Base-by-base conservation (phyloP, 1,139 yeast species). In the Schwanniomyces etchellsii region DNA sequence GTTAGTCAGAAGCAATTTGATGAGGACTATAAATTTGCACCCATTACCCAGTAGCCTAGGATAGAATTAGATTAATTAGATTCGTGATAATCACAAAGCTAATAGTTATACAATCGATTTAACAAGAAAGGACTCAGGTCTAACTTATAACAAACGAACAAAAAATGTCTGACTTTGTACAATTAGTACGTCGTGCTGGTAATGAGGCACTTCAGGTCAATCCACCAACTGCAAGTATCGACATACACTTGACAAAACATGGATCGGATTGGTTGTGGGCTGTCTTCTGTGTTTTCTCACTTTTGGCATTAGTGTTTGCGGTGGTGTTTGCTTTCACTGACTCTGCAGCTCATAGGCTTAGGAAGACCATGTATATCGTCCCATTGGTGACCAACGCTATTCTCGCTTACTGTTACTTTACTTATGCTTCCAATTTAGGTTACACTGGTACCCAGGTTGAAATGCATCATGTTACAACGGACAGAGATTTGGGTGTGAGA, bases 201-300 rank as follows among this genome's bases (percentile, higher is more conserved):
- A 78, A 77, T 52, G 55, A 66, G 32, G 84, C 81, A 13, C 51
- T 74, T 25, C 32, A 44, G 4, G 48, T 73, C 35, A 78, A 78
- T 44, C 68, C 75, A 13, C 54, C 61, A 3, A 49, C 66, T 10
- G 30, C 48, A 5, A 54, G 50, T 3, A 52, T 66, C 33, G 76
- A 71, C 38, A 69, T 76, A 46, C 74, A 71, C 36, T 42, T 78
- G 28, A 76, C 82, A 13, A 39, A 48, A 9, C 76, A 73, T 41
- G 86, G 86, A 44, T 74, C 83, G 5, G 74, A 74, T 49, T 79
- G 84, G 84, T 63, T 74, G 40, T 79, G 85, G 85, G 72, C 86
- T 1, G 81, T 64, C 13, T 77, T 80, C 44, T 51, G 74, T 2
- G 38, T 63, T 9, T 74, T 77, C 47, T 64, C 66, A 10, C 34